These are phyloP conservation scores for Agaricus sinodeliciosus DNA, from an alignment of 768 basidiomycete species.

Conservation along the genomic window DNA sequence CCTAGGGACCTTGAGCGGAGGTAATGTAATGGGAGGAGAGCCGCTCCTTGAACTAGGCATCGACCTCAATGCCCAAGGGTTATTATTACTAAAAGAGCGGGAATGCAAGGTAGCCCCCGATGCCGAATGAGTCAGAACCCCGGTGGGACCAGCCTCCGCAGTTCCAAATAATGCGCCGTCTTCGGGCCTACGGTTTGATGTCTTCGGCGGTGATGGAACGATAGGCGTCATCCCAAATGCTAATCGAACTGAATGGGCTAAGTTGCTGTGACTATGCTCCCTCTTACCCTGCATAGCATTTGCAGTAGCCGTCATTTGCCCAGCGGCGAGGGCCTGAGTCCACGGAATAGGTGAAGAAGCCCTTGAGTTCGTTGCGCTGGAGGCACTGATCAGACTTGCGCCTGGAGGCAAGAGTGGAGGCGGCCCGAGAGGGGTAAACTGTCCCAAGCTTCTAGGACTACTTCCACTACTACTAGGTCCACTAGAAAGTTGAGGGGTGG, in stretches of 20 bases:
- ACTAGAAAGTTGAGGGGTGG: slow-evolving; percentile 59
- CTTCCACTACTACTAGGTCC: slow-evolving; percentile 60
- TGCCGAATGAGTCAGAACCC: slow-evolving; percentile 10
- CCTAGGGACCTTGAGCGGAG: slow-evolving; percentile 51
- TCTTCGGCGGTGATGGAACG: slow-evolving; percentile 33
- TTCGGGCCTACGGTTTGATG: slow-evolving; percentile 24
- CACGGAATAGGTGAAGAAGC: slow-evolving; percentile 52
- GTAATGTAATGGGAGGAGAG: slow-evolving; percentile 65
- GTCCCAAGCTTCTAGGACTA: slow-evolving; percentile 48
- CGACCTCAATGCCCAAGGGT: slow-evolving; percentile 19
- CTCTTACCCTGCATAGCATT: slow-evolving; percentile 19
- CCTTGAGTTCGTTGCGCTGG: slow-evolving; percentile 48
- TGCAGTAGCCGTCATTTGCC: slow-evolving; percentile 14
- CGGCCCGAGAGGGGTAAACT: slow-evolving; percentile 19
- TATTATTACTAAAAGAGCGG: slow-evolving; percentile 10
- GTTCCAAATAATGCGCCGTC: slow-evolving; percentile 19
- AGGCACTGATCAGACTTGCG: slow-evolving; percentile 9
- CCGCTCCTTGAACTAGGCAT: slow-evolving; percentile 57
- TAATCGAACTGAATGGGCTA: slow-evolving; percentile 78
- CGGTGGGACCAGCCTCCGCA: slow-evolving; percentile 13
- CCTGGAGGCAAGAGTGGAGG: slow-evolving; percentile 14
- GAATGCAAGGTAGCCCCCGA: slow-evolving; percentile 13
- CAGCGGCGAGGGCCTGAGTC: slow-evolving; percentile 20
- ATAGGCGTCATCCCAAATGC: slow-evolving; percentile 95
- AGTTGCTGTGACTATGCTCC: slow-evolving; percentile 45